Conservation (phyloP, 805 yeast species). For the Sungouiozyma ichnusensis region DNA sequence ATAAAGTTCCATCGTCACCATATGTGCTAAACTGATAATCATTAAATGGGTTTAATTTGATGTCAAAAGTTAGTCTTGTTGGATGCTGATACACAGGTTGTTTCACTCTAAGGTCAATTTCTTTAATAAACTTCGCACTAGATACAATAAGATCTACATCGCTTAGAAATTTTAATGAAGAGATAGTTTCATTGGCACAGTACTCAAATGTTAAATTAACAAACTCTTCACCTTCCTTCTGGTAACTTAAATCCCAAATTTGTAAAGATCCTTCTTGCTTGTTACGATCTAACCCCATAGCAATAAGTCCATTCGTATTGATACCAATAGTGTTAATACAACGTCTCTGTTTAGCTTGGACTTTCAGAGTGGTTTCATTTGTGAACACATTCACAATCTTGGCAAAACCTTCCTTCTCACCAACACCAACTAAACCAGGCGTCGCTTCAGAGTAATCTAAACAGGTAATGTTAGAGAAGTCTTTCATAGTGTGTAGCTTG, state of each 20-base stretch:
- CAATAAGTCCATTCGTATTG: conserved; percentile 53
- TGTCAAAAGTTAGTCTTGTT: conserved; percentile 59
- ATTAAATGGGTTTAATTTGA: conserved; percentile 60
- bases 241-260: conserved; percentile 68
- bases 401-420: conserved; percentile 61
- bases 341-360: conserved; percentile 55
- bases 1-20: conserved; percentile 75
- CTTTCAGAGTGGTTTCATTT: conserved; percentile 7
- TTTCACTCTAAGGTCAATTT: conserved; percentile 59
- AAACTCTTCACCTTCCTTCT: conserved; percentile 40
- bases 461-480: conserved; percentile 61
- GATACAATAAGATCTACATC: conserved; percentile 58
- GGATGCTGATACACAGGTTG: conserved; percentile 64
- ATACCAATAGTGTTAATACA: conserved; percentile 70
- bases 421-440: conserved; percentile 59
- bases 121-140: conserved; percentile 65
- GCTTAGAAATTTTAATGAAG: conserved; percentile 58
- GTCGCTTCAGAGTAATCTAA: conserved; percentile 46
- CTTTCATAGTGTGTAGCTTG: conserved; percentile 44
- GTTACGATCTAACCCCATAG: conserved; percentile 70
- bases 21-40: conserved; percentile 59
- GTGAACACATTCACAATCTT: conserved; percentile 48
- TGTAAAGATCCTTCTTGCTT: conserved; percentile 67
- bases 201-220: conserved; percentile 47
- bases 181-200: conserved; percentile 64